Base-by-base conservation (phyloP, 1,284 basidiomycete species). In the Moesziomyces parantarcticus region DNA sequence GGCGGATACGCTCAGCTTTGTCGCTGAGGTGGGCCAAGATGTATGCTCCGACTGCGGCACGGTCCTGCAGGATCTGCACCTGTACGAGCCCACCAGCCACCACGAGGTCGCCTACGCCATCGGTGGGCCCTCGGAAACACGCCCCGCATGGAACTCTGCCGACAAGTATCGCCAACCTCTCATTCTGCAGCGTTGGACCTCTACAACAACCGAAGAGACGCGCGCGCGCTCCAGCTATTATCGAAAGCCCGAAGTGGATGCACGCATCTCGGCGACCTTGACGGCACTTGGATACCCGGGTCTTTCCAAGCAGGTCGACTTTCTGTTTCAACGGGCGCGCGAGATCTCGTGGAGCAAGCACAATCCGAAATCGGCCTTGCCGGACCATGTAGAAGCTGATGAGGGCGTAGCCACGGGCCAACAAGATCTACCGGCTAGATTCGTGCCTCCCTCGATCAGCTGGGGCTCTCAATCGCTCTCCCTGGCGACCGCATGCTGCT, bases 401-500 rank as follows among this genome's bases (percentile, higher is more conserved):
- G 9, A 29, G 7, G 25, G 11, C n/a, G n/a, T 13, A 53, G 41
- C 23, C 10, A 32, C 29, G 11, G 44, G n/a, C 23, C 4, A 44
- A 16, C 10, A 23, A 16, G 51, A 36, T 3, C 14, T 57, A n/a
- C 58, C 50, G 20, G 14, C 50, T 18, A 41, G 45, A 32, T n/a
- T 54, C 11, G 26, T 34, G 1, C 23, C 49, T n/a, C 62, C 47
- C 29, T 43, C 53, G 13, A 53, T 73, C 40, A 52, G 36, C 8
- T 73, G 70, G 70, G 70, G 70, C 10, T 45, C 39, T 11, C 32
- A 41, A 13, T 60, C 70, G 7, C 39, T 59, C 20, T 25, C 41
- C 4, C 49, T 73, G 2, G 70, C 70, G n/a, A 50, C 64, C 2
- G 70, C 70, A 20, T 73, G 70, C 50, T 73, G 70, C 50, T 73